phyloP scores from a whole-genome alignment of 306 rosid species.

The Acacia crassicarpa region DNA sequence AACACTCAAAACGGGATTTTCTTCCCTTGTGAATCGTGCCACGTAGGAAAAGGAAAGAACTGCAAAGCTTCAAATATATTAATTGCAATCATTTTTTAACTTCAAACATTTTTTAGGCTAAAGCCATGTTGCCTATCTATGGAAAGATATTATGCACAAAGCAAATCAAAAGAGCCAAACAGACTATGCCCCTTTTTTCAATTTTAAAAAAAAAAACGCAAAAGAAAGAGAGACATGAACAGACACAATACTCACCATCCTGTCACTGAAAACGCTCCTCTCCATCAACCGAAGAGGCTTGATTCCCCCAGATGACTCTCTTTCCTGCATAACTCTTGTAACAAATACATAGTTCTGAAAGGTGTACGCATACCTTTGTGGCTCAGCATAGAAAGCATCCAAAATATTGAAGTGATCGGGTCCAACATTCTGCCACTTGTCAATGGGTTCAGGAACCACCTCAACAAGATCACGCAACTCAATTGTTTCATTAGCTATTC shows the following conservation, averaged over 20 bases:
- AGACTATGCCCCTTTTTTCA: neutral
- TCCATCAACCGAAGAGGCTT: slow-evolving; percentile 99
- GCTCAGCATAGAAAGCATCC: slow-evolving; percentile 95
- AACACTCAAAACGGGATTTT: slow-evolving; percentile 32
- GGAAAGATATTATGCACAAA: neutral
- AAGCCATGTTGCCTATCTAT: neutral
- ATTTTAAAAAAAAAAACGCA: neutral
- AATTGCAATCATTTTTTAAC: slow-evolving; percentile 15
- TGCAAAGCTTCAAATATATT: slow-evolving; percentile 35
- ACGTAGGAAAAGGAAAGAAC: slow-evolving; percentile 32
- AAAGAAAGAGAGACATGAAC: neutral
- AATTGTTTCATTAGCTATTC: slow-evolving; percentile 87
- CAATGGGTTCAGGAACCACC: slow-evolving; percentile 94
- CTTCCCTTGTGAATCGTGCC: slow-evolving; percentile 28
- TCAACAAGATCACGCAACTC: slow-evolving; percentile 94
- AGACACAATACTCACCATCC: slow-evolving; percentile 70
- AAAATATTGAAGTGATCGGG: slow-evolving; percentile 94
- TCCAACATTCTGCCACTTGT: slow-evolving; percentile 96
- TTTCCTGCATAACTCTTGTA: slow-evolving; percentile 97
- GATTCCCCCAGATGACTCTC: slow-evolving; percentile 87
- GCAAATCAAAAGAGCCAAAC: neutral
- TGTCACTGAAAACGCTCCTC: slow-evolving; percentile 97
- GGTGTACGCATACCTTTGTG: slow-evolving; percentile 93
- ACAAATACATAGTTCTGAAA: slow-evolving; percentile 98
- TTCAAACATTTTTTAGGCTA: neutral